Base-by-base conservation (phyloP, 305 asterid genomes). In the Solanum hybrid region DNA sequence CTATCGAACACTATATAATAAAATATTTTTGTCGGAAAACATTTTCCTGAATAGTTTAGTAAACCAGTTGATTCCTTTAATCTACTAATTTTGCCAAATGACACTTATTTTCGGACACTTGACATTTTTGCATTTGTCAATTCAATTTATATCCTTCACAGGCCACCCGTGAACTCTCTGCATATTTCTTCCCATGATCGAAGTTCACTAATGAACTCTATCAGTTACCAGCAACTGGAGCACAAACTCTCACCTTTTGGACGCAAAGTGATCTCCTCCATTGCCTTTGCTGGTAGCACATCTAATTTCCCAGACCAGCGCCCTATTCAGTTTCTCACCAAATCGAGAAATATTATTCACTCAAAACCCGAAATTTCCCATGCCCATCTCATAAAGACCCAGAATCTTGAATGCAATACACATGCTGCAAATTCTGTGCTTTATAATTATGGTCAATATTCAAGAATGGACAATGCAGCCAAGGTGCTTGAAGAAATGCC, bases 401-500 rank as follows among this genome's bases (percentile, higher is more conserved):
- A 86, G 51, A 82, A 81, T 20, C 42, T 94, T 16, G 36, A 88
- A 85, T 80, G 89, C 14, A 88, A 94, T 72, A 17, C 90, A 38
- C 88, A 89, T 89, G 91, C 92, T 35, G 90, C 94, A 0, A 95
- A 94, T 92, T 93, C 91, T 90, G 90, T 97, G 93, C 87, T 96
- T 1, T 87, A 79, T 6, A 64, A 86, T 2, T 96, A 95, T 46
- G 91, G 90, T 3, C 91, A 91, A 79, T 92, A 93, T 89, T 81
- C 94, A 38, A 91, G 91, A 89, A 66, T 92, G 89, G 93, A 88
- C 29, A 88, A 82, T 88, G 98, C 99, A 56, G 76, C 90, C 29
- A 94, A 93, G 89, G 32, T 95, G 96, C 94, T 97, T 82, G 98
- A 94, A 2, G 92, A 93, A 94, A 94, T 94, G 89, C 94, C 96